Percentiles rank a stretch among this genome's conserved stretches.
Evolutionary conservation across 768 basidiomycete genomes (phyloP).

Genomic region (Mycena belliarum): DNA sequence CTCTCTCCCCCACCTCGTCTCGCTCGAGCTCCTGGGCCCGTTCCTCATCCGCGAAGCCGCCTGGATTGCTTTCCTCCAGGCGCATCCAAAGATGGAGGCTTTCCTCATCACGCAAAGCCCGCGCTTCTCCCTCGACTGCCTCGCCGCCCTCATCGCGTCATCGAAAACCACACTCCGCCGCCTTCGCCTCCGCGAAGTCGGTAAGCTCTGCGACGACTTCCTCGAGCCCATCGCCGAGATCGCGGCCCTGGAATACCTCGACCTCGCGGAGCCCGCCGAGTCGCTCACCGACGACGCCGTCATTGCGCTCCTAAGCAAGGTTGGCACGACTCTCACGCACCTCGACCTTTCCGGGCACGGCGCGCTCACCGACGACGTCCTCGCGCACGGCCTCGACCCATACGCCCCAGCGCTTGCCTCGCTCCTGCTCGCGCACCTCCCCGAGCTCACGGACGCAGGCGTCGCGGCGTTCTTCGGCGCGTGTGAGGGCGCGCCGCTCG

Average conservation of each 20-base stretch:
- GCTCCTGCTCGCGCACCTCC: conserved; percentile 56
- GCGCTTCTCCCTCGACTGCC: conserved; percentile 75
- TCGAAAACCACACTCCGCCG: conserved; percentile 52
- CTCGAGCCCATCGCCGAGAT: conserved; percentile 52
- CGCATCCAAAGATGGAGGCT: conserved; percentile 61
- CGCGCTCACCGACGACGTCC: conserved; percentile 58
- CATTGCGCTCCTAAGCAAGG: conserved; percentile 49
- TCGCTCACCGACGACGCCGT: conserved; percentile 60
- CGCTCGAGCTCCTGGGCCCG: conserved; percentile 83
- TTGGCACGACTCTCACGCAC: conserved; percentile 57
- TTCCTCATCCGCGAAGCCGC: conserved; percentile 74
- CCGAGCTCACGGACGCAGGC: conserved; percentile 69
- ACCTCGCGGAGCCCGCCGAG: conserved; percentile 63
- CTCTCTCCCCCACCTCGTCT: conserved; percentile 64
- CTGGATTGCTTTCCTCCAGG: conserved; percentile 76
- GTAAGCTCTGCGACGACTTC: conserved; percentile 66
- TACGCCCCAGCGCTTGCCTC: conserved; percentile 48
- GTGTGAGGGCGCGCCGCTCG: conserved; percentile 55
- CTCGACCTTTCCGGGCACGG: conserved; percentile 76
- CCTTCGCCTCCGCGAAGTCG: conserved; percentile 80
- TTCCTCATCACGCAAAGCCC: conserved; percentile 87
- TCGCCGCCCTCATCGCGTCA: conserved; percentile 58
- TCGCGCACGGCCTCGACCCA: conserved; percentile 59
- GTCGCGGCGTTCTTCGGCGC: conserved; percentile 66
- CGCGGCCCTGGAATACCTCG: conserved; percentile 57